Base-by-base conservation (phyloP, 2,329 filamentous ascomycete species). In the Xylariaceae sp. region DNA sequence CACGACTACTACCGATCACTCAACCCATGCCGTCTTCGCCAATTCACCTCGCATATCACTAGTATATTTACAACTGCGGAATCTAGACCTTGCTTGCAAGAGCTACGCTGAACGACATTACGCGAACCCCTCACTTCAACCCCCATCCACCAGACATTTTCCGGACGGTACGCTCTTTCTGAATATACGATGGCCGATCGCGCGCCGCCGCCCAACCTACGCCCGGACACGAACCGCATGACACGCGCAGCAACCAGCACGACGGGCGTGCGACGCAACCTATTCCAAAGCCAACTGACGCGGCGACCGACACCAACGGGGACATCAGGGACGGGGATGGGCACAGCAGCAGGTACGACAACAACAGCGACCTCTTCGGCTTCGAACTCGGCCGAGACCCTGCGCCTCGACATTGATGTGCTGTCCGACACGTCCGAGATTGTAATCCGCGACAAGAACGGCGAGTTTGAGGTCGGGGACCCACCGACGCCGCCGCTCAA, bases 361-460 rank as follows among this genome's bases (percentile, higher is more conserved):
- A 39, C 30, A 13, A 23, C 30, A 23, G 20, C 50, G 16, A 67
- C 67, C 32, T 65, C 67, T 4, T 61, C 57, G 6, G 70, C 70
- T 6, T 70, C 70, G 7, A 67, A 67, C 23, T 74, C 77, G 10
- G 72, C 71, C 43, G 79, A 82, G 58, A 78, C 75, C 32, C 62
- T 81, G 50, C 75, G 77, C 43, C 70, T 81, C n/a, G 78, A 80
- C 21, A n/a, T 72, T 46, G 77, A 79, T 41, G 71, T 74, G 13
- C 66, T 74, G n/a, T 73, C 70, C 41, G 71, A 79, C 21, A 66
- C 70, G 1, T 70, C 69, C 1, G 83, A 86, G 60, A 86, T 88
- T 53, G 81, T 88, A 7, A 79, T 86, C 39, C 76, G 85, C 59
- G 81, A 87, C 64, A 74, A 80, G 68, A 80, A 86, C 63, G 85